A percentile compares a stretch with the other conserved stretches of the same genome.
Conservation (phyloP, 495 filamentous ascomycete species). For the Neurospora sp. region DNA sequence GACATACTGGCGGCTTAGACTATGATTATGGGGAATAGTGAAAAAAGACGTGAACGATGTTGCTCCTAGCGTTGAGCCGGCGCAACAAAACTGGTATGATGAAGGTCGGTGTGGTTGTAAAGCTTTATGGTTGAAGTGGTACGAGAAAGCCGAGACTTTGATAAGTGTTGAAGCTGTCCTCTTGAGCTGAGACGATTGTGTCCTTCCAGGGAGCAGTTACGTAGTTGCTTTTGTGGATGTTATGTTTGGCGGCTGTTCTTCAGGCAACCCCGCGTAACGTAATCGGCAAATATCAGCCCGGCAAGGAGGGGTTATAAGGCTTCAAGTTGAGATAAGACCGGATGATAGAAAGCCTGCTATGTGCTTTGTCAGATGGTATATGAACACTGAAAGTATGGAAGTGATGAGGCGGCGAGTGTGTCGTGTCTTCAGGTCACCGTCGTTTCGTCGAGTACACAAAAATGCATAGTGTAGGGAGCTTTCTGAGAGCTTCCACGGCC, state of each 20-base stretch:
- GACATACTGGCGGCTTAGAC: conserved; percentile 46
- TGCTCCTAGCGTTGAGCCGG: background rate
- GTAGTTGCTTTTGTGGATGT: background rate
- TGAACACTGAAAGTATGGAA: background rate
- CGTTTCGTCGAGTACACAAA: background rate
- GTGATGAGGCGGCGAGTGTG: background rate
- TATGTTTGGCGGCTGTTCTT: background rate
- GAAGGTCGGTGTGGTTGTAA: background rate
- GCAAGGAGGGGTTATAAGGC: background rate
- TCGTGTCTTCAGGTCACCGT: background rate
- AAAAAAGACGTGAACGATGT: background rate
- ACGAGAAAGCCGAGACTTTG: background rate
- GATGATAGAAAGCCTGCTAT: background rate
- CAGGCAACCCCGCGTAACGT: background rate
- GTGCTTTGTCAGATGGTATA: background rate
- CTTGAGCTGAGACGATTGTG: background rate
- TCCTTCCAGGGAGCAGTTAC: background rate
- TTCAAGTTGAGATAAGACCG: background rate
- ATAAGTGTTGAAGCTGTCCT: background rate
- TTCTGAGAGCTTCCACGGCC: conserved; percentile 9
- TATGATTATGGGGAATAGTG: background rate
- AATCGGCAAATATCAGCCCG: background rate
- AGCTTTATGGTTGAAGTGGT: background rate
- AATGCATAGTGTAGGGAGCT: background rate
- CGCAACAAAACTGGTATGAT: background rate